A percentile compares a stretch with the other conserved stretches of the same genome.
Evolutionary conservation across 495 filamentous ascomycete genomes (phyloP).

Genomic region (Penicillium flavigenum): DNA sequence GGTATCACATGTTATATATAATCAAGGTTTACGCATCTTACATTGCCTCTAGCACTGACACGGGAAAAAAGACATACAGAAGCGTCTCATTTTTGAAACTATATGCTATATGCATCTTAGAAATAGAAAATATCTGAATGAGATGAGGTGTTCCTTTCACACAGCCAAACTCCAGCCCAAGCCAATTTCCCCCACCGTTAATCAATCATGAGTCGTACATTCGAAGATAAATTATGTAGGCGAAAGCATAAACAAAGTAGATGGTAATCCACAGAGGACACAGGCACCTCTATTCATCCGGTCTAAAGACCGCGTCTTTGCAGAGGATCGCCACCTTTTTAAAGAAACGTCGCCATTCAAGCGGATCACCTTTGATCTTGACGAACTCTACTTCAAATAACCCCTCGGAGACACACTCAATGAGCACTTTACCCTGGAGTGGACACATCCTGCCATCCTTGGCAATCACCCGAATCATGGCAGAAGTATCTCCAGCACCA

Average conservation of each 20-base stretch:
- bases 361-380: conserved; percentile 91
- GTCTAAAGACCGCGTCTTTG: conserved; percentile 70
- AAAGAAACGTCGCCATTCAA: conserved; percentile 97
- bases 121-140: conserved; percentile 10
- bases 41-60: neutral
- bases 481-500: conserved; percentile 47
- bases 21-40: neutral
- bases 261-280: conserved; percentile 1
- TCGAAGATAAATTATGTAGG: conserved; percentile 8
- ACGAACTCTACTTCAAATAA: conserved; percentile 87
- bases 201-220: conserved; percentile 19
- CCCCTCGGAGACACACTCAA: conserved; percentile 65
- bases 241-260: conserved; percentile 7
- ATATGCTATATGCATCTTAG: conserved; percentile 15
- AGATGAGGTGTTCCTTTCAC: conserved; percentile 3
- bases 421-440: conserved; percentile 77
- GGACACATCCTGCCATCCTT: conserved; percentile 76
- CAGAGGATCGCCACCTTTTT: conserved; percentile 84
- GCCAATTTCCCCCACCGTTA: conserved; percentile 6
- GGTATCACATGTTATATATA: neutral
- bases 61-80: neutral
- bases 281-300: conserved; percentile 32
- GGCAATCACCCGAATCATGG: conserved; percentile 69
- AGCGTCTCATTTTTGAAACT: neutral
- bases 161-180: conserved; percentile 19